phyloP scores from a whole-genome alignment of 2,329 filamentous ascomycete species.

The Cytospora paraplurivora region DNA sequence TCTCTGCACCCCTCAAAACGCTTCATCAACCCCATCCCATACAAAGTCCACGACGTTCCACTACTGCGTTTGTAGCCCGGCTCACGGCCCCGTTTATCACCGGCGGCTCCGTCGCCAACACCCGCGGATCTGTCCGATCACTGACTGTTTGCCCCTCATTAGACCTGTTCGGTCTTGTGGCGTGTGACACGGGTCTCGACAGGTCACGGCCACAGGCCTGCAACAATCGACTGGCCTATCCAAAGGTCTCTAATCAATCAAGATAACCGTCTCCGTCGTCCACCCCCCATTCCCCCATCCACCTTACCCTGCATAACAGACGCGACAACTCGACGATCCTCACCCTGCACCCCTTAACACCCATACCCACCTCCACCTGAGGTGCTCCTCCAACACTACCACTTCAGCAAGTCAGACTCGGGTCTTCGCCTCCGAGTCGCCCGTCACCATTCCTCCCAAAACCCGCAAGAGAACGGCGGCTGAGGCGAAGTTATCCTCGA shows the following conservation, averaged over 20 bases:
- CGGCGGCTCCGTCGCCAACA: conserved; percentile 7
- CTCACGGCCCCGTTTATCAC: conserved; percentile 15
- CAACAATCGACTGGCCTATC: conserved; percentile 14
- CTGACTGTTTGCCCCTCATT: conserved; percentile 20
- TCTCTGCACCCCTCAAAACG: neutral
- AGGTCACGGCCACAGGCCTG: conserved; percentile 11
- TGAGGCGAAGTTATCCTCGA: conserved; percentile 62
- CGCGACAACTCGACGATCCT: neutral
- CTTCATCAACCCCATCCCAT: neutral
- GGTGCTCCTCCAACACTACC: conserved; percentile 1
- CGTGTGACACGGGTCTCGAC: conserved; percentile 19
- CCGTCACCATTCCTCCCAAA: conserved; percentile 59
- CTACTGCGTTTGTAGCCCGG: conserved; percentile 15
- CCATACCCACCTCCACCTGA: neutral
- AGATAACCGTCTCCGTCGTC: conserved; percentile 4
- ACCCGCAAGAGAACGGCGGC: conserved; percentile 65
- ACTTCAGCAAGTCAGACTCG: conserved; percentile 22
- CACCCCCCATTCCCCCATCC: conserved; percentile 1
- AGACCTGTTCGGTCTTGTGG: neutral
- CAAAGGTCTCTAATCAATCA: conserved; percentile 10
- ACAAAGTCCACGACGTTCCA: neutral
- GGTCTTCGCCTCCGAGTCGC: conserved; percentile 26
- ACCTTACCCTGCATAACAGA: conserved; percentile 10
- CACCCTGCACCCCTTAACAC: neutral
- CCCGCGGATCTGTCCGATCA: conserved; percentile 1